Conservation (phyloP, 1,284 basidiomycete species). For the Moesziomyces globuligerus region DNA sequence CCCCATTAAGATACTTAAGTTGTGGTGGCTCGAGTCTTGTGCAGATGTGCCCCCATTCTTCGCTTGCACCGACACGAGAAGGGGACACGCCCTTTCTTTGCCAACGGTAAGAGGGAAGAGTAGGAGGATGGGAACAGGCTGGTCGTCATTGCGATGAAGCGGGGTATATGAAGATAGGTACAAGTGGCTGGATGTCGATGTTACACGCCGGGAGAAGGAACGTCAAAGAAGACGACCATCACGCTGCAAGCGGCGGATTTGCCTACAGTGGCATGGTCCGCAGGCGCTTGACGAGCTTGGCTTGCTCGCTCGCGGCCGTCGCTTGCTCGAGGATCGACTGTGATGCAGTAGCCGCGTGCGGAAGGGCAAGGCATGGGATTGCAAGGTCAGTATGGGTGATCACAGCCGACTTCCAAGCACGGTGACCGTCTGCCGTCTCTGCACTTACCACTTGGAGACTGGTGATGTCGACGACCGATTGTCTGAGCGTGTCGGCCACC, state of each 20-base stretch:
- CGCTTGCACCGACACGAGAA: no score
- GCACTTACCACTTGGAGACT: slow-evolving; percentile 41
- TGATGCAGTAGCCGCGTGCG: neutral
- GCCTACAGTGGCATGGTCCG: slow-evolving; percentile 32
- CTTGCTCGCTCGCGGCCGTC: slow-evolving; percentile 43
- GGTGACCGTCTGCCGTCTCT: neutral
- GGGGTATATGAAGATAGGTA: no score
- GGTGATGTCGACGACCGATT: slow-evolving; percentile 41
- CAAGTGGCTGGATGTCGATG: neutral
- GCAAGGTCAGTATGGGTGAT: neutral
- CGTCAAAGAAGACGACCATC: no score
- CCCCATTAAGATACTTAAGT: no score
- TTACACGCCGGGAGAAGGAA: neutral
- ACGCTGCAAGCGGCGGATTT: neutral
- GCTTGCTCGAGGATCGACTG: slow-evolving; percentile 48
- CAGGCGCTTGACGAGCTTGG: slow-evolving; percentile 42
- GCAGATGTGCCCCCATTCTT: no score
- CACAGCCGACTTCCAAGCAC: neutral
- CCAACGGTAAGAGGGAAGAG: no score
- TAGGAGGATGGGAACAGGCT: no score
- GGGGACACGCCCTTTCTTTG: no score
- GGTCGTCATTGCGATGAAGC: no score
- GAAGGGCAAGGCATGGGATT: neutral
- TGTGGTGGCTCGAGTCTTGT: no score
- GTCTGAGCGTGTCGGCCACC: slow-evolving; percentile 34